A percentile compares a stretch with the other conserved stretches of the same genome.
phyloP scores from a whole-genome alignment of 2,329 filamentous ascomycete species.

The Juglanconis sp. region DNA sequence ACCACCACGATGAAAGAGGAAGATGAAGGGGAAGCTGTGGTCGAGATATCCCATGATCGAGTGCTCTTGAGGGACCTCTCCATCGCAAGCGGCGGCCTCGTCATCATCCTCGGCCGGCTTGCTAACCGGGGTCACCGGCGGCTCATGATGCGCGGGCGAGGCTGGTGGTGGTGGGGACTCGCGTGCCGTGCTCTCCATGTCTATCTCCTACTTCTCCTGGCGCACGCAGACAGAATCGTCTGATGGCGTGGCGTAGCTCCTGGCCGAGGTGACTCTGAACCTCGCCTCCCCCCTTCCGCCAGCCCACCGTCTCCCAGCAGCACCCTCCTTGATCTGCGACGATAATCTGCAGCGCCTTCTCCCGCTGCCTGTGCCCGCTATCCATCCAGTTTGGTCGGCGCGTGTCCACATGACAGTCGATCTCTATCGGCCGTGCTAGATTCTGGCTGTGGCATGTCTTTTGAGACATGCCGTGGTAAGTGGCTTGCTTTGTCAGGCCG shows the following conservation, averaged over 20 bases:
- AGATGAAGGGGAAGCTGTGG: conserved; percentile 24
- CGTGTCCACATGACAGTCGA: conserved; percentile 52
- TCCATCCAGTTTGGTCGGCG: conserved; percentile 59
- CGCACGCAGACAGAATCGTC: neutral
- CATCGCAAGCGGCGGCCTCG: neutral
- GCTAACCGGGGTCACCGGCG: conserved; percentile 25
- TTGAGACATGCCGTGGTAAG: too few relatives aligned
- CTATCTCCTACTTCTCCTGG: conserved; percentile 50
- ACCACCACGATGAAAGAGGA: conserved; percentile 5
- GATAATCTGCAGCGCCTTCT: conserved; percentile 36
- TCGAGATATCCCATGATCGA: conserved; percentile 24
- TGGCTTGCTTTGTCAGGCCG: too few relatives aligned
- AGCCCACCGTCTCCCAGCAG: neutral
- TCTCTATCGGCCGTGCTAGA: conserved; percentile 36
- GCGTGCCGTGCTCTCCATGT: too few relatives aligned
- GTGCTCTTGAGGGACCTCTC: neutral
- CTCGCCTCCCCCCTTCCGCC: neutral
- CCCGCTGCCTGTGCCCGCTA: conserved; percentile 43
- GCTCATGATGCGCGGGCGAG: too few relatives aligned
- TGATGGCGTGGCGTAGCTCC: neutral
- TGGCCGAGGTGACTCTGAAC: neutral
- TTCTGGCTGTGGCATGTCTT: too few relatives aligned
- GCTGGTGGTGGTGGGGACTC: too few relatives aligned
- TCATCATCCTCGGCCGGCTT: conserved; percentile 33
- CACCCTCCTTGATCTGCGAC: neutral